These are phyloP conservation scores for Funneliformis geosporum DNA, from an alignment of 192 early-diverging fungal species.

Conservation along the genomic window DNA sequence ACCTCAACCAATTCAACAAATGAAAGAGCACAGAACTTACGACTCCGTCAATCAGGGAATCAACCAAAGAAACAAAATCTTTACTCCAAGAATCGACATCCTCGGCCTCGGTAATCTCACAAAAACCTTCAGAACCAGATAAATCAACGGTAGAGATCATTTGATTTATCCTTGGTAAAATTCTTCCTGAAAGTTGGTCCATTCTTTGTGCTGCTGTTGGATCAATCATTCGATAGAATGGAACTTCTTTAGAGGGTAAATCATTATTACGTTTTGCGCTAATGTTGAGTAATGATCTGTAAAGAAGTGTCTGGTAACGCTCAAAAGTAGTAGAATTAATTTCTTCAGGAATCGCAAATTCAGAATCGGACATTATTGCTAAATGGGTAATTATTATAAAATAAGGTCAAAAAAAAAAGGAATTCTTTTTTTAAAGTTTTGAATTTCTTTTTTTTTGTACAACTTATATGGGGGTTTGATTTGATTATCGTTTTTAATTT, in stretches of 20 bases:
- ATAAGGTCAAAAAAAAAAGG: background rate
- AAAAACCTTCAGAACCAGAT: background rate
- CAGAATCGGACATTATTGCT: background rate
- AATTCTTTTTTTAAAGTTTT: too few relatives aligned
- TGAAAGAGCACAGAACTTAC: background rate
- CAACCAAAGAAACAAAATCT: background rate
- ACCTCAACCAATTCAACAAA: background rate
- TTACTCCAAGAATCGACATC: conserved; percentile 15
- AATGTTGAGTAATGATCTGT: background rate
- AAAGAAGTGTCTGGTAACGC: background rate
- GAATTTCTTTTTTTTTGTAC: too few relatives aligned
- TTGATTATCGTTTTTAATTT: too few relatives aligned
- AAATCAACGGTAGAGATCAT: conserved; percentile 1
- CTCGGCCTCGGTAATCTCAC: background rate
- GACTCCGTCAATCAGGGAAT: background rate
- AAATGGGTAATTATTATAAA: too few relatives aligned
- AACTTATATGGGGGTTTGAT: too few relatives aligned
- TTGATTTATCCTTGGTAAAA: background rate
- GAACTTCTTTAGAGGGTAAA: background rate
- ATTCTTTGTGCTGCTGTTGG: background rate
- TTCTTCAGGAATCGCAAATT: background rate
- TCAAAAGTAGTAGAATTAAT: background rate
- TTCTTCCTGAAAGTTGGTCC: background rate
- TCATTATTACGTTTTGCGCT: conserved; percentile 2
- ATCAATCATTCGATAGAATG: conserved; percentile 15